Evolutionary conservation across 768 basidiomycete genomes (phyloP), one percentile per base, ranked within the genome.

Genomic region (Panaeolus papilionaceus): DNA sequence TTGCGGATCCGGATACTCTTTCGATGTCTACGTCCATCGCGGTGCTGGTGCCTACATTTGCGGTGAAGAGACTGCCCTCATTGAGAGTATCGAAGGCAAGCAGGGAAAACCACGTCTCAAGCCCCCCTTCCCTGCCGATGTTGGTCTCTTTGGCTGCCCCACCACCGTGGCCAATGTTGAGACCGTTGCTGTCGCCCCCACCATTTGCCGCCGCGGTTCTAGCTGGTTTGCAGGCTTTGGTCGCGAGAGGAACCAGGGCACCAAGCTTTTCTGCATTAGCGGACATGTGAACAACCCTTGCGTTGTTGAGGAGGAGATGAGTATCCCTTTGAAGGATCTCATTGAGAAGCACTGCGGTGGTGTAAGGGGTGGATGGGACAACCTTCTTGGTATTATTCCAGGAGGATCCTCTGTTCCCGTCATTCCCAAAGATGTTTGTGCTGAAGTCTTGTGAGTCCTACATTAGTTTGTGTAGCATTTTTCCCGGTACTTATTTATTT

Each of bases 251-350:
- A 98, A 99, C 78, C 89, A 94, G 75, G 97, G 96, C 7, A 98
- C 96, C n/a, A 99, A 99, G 81, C 80, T 99, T 16, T 98, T 89
- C 82, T 98, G 97, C 79, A 92, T 99, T 73, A 94, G 92, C 62
- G 97, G 97, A 0, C 97, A 99, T 73, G 97, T 99, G 72, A 98
- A 98, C 82, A 98, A 97, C 79, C 97, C 97, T 1, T 97, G 94
- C 76, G 95, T 98, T 20, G 88, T 99, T 28, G 97, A 99, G 82
- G 97, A 99, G 79, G 97, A 99, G 84, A 99, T 99, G 97, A 94
- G 93, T 70, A 99, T 99, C 62, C 95, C 96, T 9, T 79, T 98
- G 70, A 91, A 92, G 79, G 97, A 99, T 61, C 84, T 99, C 64
- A 79, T 99, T 64, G 97, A 98, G 80, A 97, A 95, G 82, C 97